A percentile compares a stretch with the other conserved stretches of the same genome.
These are phyloP conservation scores for Solanum rostratum DNA, from an alignment of 257 asterid genomes.

Conservation along the genomic window DNA sequence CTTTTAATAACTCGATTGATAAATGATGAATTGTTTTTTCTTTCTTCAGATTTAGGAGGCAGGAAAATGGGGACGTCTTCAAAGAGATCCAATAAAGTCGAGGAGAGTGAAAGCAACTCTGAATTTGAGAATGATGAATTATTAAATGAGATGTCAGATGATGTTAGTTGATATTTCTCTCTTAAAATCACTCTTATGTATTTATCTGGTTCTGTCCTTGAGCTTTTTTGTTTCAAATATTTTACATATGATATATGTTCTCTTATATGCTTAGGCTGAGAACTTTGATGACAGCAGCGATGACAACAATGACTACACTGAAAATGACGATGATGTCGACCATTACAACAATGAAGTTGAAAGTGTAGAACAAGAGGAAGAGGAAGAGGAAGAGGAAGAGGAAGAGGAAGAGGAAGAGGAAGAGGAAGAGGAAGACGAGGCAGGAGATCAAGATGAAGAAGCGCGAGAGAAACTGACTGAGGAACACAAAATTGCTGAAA, in stretches of 20 bases:
- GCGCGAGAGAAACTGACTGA: constrained; percentile 5
- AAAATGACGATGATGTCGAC: constrained; percentile 6
- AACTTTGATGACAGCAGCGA: constrained; percentile 6
- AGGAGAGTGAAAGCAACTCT: constrained; percentile 34
- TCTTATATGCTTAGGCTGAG: constrained; percentile 1
- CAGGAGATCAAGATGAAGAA: constrained; percentile 9
- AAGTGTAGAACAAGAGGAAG: constrained; percentile 21
- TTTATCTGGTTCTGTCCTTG: background rate
- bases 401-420: constrained; percentile 14
- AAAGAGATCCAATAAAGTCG: constrained; percentile 15
- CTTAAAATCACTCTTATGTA: background rate
- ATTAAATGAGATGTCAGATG: constrained; percentile 11
- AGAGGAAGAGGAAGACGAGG: constrained; percentile 14
- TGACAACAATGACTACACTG: background rate
- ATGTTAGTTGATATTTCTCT: constrained; percentile 20
- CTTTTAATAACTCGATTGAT: background rate
- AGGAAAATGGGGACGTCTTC: constrained; percentile 18
- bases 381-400: no score
- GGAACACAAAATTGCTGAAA: constrained; percentile 38
- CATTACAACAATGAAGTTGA: constrained; percentile 8
- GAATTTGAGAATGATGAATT: constrained; percentile 26
- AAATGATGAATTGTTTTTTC: background rate
- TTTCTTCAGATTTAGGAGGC: background rate
- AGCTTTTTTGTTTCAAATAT: background rate
- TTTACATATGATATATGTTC: background rate